Evolutionary conservation across 1,284 basidiomycete genomes (phyloP).

Genomic region (Rhodotorula sp.): DNA sequence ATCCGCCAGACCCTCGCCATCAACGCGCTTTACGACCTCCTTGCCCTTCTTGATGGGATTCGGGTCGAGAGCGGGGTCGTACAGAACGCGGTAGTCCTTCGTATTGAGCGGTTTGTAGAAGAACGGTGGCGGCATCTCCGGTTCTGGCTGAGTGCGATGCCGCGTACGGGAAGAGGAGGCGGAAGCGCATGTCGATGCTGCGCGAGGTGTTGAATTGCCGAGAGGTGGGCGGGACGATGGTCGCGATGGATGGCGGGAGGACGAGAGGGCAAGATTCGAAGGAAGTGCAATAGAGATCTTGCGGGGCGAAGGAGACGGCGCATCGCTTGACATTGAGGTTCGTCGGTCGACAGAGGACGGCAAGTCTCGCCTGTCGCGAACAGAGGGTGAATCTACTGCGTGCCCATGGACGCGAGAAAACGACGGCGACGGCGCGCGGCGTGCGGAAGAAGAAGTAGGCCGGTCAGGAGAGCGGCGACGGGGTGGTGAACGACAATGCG

Average conservation of each 20-base stretch:
- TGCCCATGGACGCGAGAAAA: neutral
- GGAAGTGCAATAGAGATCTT: neutral
- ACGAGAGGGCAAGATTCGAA: neutral
- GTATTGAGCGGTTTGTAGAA: conserved; percentile 54
- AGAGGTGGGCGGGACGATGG: neutral
- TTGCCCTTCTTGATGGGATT: conserved; percentile 53
- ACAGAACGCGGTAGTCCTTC: conserved; percentile 60
- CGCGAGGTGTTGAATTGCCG: neutral
- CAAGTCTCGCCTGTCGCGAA: neutral
- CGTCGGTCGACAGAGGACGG: neutral
- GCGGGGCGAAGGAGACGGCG: neutral
- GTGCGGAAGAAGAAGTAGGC: neutral
- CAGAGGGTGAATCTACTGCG: too few relatives aligned
- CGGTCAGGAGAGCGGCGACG: neutral
- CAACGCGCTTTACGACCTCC: conserved; percentile 35
- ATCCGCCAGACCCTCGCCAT: conserved; percentile 34
- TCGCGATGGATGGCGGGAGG: neutral
- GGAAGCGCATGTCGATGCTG: neutral
- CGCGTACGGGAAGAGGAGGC: neutral
- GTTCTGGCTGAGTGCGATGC: neutral
- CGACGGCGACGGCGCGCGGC: neutral
- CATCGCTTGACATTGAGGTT: neutral
- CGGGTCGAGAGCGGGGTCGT: conserved; percentile 60
- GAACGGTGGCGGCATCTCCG: conserved; percentile 16
- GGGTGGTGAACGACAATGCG: conserved; percentile 9